Base-by-base conservation (phyloP, 2,329 filamentous ascomycete species). In the Pseudofabraea citricarpa region DNA sequence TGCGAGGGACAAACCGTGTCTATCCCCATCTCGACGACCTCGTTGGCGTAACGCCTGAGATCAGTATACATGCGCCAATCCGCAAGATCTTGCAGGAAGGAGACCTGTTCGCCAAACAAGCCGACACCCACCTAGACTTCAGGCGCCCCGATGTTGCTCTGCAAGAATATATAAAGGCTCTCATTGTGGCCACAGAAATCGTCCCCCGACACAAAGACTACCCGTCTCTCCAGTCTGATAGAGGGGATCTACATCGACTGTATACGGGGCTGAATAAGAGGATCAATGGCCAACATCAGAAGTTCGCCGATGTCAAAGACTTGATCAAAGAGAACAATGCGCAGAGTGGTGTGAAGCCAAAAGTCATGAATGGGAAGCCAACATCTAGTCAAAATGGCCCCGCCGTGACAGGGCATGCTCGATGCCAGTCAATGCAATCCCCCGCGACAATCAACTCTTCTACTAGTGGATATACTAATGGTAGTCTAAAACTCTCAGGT, bases 101-200 rank as follows among this genome's bases (percentile, higher is more conserved):
- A 41, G 73, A 83, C 55, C 57, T 61, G 18, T 70, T 71, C 36
- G 68, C 82, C 46, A 72, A 72, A 47, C 73, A 78, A 54, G 83
- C 87, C 27, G 75, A 81, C 50, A 77, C 75, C 41, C 70, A 74
- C 44, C 71, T 81, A 46, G 76, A 77, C 48, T 84, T 86, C 64
- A 70, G 77, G 20, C 73, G 81, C 26, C 79, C 82, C 4, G 89
- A 93, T 58, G 64, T 81, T 27, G 90, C 90, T 3, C 84, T 95
- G 43, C 79, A 85, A 51, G 87, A 95, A 48, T 97, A 91, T 59
- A 75, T 97, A 45, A 79, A 84, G 50, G 87, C 90, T 9, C 90
- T 78, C 47, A 82, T 90, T 45, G 85, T 96, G 43, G 77, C 86
- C 12, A 74, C 90, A 40, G 82, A 91, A 44, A 70, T 83, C 32